Conservation (phyloP, 495 filamentous ascomycete genomes). For the Xylaria intraflava region DNA sequence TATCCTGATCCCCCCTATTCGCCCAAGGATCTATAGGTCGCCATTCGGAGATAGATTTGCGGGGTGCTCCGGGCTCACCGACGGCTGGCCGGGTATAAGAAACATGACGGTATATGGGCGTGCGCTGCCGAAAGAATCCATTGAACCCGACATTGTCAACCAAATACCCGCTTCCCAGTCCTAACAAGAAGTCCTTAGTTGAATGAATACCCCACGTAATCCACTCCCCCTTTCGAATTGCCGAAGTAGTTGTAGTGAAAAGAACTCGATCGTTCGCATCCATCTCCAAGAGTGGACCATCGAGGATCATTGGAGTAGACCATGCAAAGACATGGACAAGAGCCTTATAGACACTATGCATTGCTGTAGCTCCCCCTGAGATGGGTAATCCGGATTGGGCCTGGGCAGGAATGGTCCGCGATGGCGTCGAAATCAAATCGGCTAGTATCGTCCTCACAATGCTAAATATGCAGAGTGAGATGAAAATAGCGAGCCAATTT, state of each 20-base stretch:
- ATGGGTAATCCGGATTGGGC: slow-evolving; percentile 22
- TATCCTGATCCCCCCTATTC: slow-evolving; percentile 19
- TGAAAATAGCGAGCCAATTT: slow-evolving; percentile 41
- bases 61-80: slow-evolving; percentile 25
- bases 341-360: slow-evolving; percentile 44
- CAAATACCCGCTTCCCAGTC: slow-evolving; percentile 39
- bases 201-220: slow-evolving; percentile 34
- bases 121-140: slow-evolving; percentile 40
- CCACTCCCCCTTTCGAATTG: slow-evolving; percentile 39
- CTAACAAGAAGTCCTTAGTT: slow-evolving; percentile 38
- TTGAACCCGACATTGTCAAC: slow-evolving; percentile 33
- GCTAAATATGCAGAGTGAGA: slow-evolving; percentile 46
- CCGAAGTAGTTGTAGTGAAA: slow-evolving; percentile 23
- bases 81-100: slow-evolving; percentile 28
- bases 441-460: slow-evolving; percentile 41
- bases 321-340: slow-evolving; percentile 37
- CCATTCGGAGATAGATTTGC: slow-evolving; percentile 39
- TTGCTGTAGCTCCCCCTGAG: slow-evolving; percentile 27
- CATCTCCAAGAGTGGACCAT: slow-evolving; percentile 30
- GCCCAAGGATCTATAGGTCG: slow-evolving; percentile 37
- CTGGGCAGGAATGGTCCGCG: slow-evolving; percentile 20
- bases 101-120: slow-evolving; percentile 27
- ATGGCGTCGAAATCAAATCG: slow-evolving; percentile 34
- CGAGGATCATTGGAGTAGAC: slow-evolving; percentile 38
- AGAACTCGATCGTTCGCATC: slow-evolving; percentile 30